Percentiles rank a stretch among this genome's conserved stretches.
These are phyloP conservation scores for Allomyces arbusculus DNA, from an alignment of 192 early-diverging fungal species.

Conservation along the genomic window DNA sequence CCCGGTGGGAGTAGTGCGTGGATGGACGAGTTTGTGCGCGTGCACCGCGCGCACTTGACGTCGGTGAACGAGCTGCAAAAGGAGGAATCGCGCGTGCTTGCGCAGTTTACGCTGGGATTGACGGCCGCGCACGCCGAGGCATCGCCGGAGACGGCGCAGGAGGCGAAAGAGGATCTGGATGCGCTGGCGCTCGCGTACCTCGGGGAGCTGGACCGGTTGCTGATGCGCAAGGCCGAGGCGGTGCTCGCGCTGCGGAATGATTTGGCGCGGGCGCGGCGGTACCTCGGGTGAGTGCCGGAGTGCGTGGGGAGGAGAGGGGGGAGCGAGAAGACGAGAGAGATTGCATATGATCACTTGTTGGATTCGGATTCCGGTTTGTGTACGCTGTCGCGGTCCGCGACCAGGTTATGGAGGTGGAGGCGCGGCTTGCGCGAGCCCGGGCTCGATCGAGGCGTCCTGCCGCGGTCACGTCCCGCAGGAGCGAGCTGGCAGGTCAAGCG, in stretches of 20 bases:
- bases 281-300: too few relatives aligned
- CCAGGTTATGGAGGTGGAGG: too few relatives aligned
- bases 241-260: slow-evolving; percentile 18
- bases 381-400: too few relatives aligned
- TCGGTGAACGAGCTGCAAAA: slow-evolving; percentile 37
- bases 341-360: too few relatives aligned
- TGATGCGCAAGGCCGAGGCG: slow-evolving; percentile 29
- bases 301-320: too few relatives aligned
- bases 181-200: slow-evolving; percentile 23
- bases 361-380: too few relatives aligned
- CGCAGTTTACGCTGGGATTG: slow-evolving; percentile 15
- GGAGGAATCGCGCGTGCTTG: slow-evolving; percentile 35
- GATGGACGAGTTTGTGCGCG: slow-evolving; percentile 36
- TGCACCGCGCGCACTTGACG: slow-evolving; percentile 44
- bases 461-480: too few relatives aligned
- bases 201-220: slow-evolving; percentile 30
- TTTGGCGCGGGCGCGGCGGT: background rate
- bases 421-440: too few relatives aligned
- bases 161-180: background rate
- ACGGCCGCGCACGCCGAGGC: slow-evolving; percentile 7
- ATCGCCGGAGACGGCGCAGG: background rate
- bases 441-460: too few relatives aligned
- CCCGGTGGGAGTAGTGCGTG: background rate
- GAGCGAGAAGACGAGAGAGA: too few relatives aligned
- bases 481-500: too few relatives aligned